phyloP scores from a whole-genome alignment of 176 grass and related monocot species.

The Miscanthus lutarioriparius region DNA sequence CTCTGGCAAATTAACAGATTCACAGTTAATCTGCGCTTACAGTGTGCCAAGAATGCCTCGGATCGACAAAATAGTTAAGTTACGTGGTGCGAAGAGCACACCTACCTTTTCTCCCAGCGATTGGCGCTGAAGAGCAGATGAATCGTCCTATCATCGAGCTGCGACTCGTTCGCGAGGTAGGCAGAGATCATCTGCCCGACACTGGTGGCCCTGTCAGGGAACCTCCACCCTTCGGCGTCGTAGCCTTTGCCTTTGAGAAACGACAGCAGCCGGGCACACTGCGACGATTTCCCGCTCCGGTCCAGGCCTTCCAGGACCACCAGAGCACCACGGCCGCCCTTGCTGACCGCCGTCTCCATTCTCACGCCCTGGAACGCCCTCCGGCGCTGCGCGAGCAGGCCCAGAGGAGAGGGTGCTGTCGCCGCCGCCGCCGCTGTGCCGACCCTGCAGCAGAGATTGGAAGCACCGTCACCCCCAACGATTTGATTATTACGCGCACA shows the following conservation, averaged over 20 bases:
- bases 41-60: neutral
- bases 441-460: conserved; percentile 32
- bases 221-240: conserved; percentile 66
- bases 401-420: neutral
- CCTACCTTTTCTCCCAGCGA: conserved; percentile 95
- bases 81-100: conserved; percentile 15
- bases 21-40: neutral
- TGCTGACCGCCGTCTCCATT: conserved; percentile 43
- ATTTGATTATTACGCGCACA: neutral
- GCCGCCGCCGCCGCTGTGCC: conserved; percentile 1
- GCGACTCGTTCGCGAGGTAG: conserved; percentile 77
- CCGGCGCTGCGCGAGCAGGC: neutral
- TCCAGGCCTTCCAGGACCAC: conserved; percentile 89
- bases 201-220: conserved; percentile 69
- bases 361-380: conserved; percentile 27
- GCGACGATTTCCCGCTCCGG: conserved; percentile 75
- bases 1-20: conserved; percentile 39
- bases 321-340: conserved; percentile 59
- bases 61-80: neutral
- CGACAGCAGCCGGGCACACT: conserved; percentile 68
- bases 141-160: conserved; percentile 80
- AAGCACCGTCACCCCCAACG: neutral
- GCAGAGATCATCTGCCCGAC: conserved; percentile 81
- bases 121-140: conserved; percentile 95
- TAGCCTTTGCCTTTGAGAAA: conserved; percentile 56